Percentiles rank a stretch among this genome's conserved stretches.
phyloP scores from a whole-genome alignment of 345 rosid genomes.

The Populus simonii region DNA sequence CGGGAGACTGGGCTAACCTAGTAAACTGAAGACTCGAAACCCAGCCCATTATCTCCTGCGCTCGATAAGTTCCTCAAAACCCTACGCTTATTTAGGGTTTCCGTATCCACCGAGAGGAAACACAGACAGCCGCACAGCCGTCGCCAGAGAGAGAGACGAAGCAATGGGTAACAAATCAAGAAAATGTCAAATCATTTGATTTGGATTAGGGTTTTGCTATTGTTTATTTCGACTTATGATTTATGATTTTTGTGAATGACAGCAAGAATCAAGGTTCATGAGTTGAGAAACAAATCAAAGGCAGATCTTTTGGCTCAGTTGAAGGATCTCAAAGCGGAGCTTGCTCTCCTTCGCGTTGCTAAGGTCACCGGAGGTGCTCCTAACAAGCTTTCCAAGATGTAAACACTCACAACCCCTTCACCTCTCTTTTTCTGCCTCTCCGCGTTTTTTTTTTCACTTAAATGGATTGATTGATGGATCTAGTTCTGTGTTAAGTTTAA shows the following conservation, averaged over 20 bases:
- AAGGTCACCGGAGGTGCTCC: conserved; percentile 76
- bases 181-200: too few species aligned
- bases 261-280: conserved; percentile 74
- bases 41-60: background rate
- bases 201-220: background rate
- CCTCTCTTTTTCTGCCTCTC: background rate
- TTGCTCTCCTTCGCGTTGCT: conserved; percentile 68
- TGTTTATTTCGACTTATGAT: background rate
- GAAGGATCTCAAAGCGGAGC: conserved; percentile 66
- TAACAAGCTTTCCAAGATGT: conserved; percentile 71
- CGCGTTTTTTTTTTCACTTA: background rate
- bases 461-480: background rate
- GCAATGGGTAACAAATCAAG: conserved; percentile 12
- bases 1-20: too few species aligned
- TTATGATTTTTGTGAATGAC: background rate
- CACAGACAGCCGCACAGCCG: background rate
- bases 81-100: background rate
- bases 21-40: background rate
- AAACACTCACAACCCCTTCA: background rate
- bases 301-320: conserved; percentile 48
- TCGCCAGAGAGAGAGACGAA: background rate
- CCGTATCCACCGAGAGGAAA: background rate
- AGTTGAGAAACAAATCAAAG: conserved; percentile 59
- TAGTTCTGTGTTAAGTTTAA: background rate
- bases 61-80: background rate